These are phyloP conservation scores for Ogataea corticis DNA, from an alignment of 805 yeast genomes.

Conservation along the genomic window DNA sequence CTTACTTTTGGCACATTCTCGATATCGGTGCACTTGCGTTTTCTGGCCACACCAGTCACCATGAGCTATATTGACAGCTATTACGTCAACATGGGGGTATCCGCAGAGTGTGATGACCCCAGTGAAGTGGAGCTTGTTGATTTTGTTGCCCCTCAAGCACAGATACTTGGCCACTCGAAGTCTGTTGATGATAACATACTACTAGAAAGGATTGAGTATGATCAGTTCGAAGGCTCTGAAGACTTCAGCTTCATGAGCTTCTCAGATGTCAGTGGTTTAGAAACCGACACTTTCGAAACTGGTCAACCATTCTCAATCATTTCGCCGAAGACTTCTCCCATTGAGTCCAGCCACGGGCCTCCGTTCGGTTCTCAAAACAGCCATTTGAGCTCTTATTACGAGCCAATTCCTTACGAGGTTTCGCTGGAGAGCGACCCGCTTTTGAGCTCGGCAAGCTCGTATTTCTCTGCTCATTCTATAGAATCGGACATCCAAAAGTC, in stretches of 20 bases:
- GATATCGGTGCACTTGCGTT: too few relatives aligned
- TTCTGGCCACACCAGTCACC: background rate
- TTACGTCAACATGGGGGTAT: background rate
- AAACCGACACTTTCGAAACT: background rate
- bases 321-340: background rate
- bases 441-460: background rate
- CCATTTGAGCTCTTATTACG: background rate
- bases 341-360: background rate
- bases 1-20: too few relatives aligned
- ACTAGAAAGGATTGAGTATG: background rate
- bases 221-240: background rate
- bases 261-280: conserved; percentile 2
- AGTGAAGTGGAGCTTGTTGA: background rate
- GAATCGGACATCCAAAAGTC: background rate
- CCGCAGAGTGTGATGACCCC: background rate
- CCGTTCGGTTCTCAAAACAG: background rate
- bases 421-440: background rate
- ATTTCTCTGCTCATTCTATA: background rate
- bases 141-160: background rate
- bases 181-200: background rate
- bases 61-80: conserved; percentile 2
- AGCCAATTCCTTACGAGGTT: background rate
- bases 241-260: background rate
- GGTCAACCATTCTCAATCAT: background rate
- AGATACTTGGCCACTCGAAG: background rate